These are phyloP conservation scores for Kodamaea neixiangensis DNA, from an alignment of 805 yeast genomes.

Conservation along the genomic window DNA sequence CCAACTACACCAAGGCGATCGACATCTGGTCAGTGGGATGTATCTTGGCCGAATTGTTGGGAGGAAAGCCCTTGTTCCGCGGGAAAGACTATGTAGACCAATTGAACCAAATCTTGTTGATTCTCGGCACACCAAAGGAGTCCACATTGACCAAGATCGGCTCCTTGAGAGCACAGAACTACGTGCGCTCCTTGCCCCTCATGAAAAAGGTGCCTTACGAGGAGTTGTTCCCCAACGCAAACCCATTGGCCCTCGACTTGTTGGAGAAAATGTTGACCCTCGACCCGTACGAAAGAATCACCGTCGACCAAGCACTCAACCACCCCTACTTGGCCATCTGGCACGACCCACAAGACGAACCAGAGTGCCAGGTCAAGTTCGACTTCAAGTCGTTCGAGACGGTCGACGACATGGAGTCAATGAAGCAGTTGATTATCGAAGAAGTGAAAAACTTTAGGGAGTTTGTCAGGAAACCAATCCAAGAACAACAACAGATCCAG, in stretches of 20 bases:
- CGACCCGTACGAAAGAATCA: conserved; percentile 81
- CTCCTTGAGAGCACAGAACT: conserved; percentile 86
- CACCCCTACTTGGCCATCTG: conserved; percentile 89
- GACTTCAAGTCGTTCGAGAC: conserved; percentile 83
- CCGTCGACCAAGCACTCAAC: conserved; percentile 82
- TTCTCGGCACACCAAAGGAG: conserved; percentile 87
- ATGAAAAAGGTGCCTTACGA: conserved; percentile 77
- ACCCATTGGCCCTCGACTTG: conserved; percentile 79
- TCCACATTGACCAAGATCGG: conserved; percentile 53
- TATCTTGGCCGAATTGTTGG: conserved; percentile 88
- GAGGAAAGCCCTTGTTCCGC: conserved; percentile 88
- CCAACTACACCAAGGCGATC: conserved; percentile 93
- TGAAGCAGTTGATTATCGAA: conserved; percentile 75
- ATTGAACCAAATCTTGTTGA: conserved; percentile 79
- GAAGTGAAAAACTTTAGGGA: conserved; percentile 80
- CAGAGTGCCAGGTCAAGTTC: conserved; percentile 75
- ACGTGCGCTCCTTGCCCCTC: conserved; percentile 81
- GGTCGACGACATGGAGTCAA: conserved; percentile 72
- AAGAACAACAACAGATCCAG: conserved; percentile 49
- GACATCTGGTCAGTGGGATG: conserved; percentile 99
- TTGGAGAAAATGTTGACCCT: conserved; percentile 74
- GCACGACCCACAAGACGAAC: conserved; percentile 87
- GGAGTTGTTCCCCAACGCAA: conserved; percentile 78
- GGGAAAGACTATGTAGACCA: conserved; percentile 98
- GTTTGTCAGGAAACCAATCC: conserved; percentile 75